Evolutionary conservation across 2,329 filamentous ascomycete genomes (phyloP).

Genomic region (Aspergillus luchuensis): DNA sequence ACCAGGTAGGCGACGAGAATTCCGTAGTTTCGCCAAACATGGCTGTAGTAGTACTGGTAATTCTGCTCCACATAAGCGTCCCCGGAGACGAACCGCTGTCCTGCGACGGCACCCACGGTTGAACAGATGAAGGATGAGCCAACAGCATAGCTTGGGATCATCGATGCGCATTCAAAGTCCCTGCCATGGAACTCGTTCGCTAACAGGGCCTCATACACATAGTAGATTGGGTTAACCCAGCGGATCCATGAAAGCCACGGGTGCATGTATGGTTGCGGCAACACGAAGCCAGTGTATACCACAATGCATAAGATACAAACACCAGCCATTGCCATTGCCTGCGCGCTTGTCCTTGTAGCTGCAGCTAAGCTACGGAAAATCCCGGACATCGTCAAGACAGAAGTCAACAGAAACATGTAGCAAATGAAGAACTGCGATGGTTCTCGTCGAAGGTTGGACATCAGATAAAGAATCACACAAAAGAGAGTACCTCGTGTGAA

Average conservation of each 20-base stretch:
- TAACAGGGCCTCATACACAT: slow-evolving; percentile 34
- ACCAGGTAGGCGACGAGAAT: slow-evolving; percentile 66
- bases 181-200: slow-evolving; percentile 36
- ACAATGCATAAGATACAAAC: slow-evolving; percentile 35
- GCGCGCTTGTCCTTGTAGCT: slow-evolving; percentile 39
- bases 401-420: slow-evolving; percentile 53
- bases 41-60: slow-evolving; percentile 58
- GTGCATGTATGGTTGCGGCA: slow-evolving; percentile 49
- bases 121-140: slow-evolving; percentile 52
- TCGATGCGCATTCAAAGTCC: slow-evolving; percentile 22
- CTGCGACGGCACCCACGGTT: slow-evolving; percentile 58
- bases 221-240: slow-evolving; percentile 37
- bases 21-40: slow-evolving; percentile 71
- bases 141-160: slow-evolving; percentile 20
- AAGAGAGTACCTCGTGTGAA: slow-evolving; percentile 10
- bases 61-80: slow-evolving; percentile 58
- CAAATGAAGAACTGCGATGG: slow-evolving; percentile 61
- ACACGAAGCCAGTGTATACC: slow-evolving; percentile 40
- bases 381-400: slow-evolving; percentile 57
- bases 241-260: slow-evolving; percentile 52
- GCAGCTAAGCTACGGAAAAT: slow-evolving; percentile 58
- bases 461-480: slow-evolving; percentile 55
- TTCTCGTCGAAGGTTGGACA: slow-evolving; percentile 53
- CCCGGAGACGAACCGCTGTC: slow-evolving; percentile 57
- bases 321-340: slow-evolving; percentile 54